These are phyloP conservation scores for Zygosaccharomyces lentus DNA, from an alignment of 805 yeast genomes.

Conservation along the genomic window DNA sequence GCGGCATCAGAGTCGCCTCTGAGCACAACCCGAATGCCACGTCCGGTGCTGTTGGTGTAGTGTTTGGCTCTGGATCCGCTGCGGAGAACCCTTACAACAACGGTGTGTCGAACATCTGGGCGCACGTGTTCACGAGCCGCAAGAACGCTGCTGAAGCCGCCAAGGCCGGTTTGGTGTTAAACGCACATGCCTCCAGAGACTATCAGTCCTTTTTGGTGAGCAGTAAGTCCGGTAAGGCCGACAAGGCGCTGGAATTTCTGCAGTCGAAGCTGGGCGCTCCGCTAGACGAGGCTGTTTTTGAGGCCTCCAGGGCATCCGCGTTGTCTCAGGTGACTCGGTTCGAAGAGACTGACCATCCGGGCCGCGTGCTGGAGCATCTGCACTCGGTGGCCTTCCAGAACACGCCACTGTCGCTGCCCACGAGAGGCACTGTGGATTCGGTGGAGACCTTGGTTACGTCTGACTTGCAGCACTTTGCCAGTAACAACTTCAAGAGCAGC, in stretches of 20 bases:
- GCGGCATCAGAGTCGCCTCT: constrained; percentile 71
- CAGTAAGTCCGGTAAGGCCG: constrained; percentile 46
- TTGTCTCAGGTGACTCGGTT: constrained; percentile 46
- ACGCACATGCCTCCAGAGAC: constrained; percentile 57
- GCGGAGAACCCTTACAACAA: constrained; percentile 76
- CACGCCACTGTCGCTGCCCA: constrained; percentile 73
- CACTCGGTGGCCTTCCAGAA: constrained; percentile 84
- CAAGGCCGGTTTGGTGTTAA: constrained; percentile 52
- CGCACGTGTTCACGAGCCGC: constrained; percentile 44
- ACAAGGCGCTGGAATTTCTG: constrained; percentile 50
- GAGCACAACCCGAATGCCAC: constrained; percentile 48
- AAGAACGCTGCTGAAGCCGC: constrained; percentile 36
- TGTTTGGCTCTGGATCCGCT: constrained; percentile 73
- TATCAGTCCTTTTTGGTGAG: constrained; percentile 58
- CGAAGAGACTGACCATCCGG: constrained; percentile 52
- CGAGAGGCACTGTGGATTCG: constrained; percentile 68
- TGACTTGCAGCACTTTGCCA: constrained; percentile 56
- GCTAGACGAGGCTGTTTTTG: constrained; percentile 44
- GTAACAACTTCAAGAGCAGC: constrained; percentile 53
- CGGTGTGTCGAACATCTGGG: constrained; percentile 68
- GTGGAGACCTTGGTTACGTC: constrained; percentile 50
- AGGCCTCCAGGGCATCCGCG: constrained; percentile 44
- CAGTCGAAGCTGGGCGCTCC: constrained; percentile 39
- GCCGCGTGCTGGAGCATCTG: constrained; percentile 65
- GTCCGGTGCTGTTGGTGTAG: constrained; percentile 64